Conservation (phyloP, 352 stramenopile genomes). For the Pythium coloratum region DNA sequence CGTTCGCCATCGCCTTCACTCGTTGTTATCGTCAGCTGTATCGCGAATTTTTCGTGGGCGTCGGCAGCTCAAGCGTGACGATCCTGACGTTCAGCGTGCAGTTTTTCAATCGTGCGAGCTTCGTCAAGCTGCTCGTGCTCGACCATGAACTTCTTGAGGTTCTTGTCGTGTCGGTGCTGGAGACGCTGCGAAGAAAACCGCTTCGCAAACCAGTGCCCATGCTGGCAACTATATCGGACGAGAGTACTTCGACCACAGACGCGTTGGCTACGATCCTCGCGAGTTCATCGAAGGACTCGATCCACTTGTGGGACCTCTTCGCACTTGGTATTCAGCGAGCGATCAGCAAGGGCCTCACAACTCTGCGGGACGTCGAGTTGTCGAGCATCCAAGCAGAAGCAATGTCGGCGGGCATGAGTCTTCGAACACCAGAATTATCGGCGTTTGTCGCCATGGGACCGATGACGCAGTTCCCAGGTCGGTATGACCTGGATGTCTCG, state of each 20-base stretch:
- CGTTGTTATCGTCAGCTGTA: slow-evolving; percentile 91
- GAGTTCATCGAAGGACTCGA: neutral
- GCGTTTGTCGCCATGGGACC: slow-evolving; percentile 53
- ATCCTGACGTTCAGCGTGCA: slow-evolving; percentile 95
- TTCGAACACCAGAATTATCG: slow-evolving; percentile 46
- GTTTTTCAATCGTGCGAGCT: slow-evolving; percentile 98
- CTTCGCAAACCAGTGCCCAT: slow-evolving; percentile 2
- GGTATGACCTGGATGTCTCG: slow-evolving; percentile 76
- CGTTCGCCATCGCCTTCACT: slow-evolving; percentile 95
- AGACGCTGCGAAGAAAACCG: slow-evolving; percentile 65
- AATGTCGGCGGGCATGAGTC: slow-evolving; percentile 23
- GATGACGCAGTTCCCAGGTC: slow-evolving; percentile 59
- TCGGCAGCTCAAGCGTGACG: slow-evolving; percentile 86
- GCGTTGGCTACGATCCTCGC: slow-evolving; percentile 6
- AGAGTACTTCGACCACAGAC: neutral
- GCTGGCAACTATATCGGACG: neutral
- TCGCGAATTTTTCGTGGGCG: slow-evolving; percentile 67
- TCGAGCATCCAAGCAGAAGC: slow-evolving; percentile 45
- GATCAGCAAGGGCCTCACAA: slow-evolving; percentile 28
- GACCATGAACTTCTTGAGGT: slow-evolving; percentile 78
- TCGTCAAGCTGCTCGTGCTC: slow-evolving; percentile 88
- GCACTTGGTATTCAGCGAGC: slow-evolving; percentile 57
- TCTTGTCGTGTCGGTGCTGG: slow-evolving; percentile 63
- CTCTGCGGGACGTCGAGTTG: slow-evolving; percentile 54
- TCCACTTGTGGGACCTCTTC: slow-evolving; percentile 67